Evolutionary conservation across 2,329 filamentous ascomycete genomes (phyloP).

Genomic region (Plectosphaerella plurivora): DNA sequence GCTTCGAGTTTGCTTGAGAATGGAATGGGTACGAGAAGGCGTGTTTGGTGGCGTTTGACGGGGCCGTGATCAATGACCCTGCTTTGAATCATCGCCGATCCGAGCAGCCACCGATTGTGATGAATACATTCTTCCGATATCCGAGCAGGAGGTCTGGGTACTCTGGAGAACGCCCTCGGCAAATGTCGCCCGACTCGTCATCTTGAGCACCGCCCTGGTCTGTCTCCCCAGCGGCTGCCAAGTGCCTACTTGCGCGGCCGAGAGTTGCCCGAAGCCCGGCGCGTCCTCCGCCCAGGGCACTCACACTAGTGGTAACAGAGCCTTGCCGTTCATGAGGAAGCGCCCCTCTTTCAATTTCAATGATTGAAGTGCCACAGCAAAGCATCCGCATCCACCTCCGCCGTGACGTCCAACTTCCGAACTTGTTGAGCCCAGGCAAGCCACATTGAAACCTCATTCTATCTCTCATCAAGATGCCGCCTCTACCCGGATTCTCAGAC

Average conservation of each 20-base stretch:
- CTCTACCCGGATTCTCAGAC: constrained; percentile 33
- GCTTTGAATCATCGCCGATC: neutral
- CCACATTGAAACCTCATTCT: neutral
- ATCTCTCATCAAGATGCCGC: constrained; percentile 24
- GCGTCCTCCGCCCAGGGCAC: neutral
- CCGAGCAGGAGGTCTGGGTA: too few species aligned
- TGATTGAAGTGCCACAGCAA: too few species aligned
- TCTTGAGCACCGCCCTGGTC: too few species aligned
- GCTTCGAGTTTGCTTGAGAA: neutral
- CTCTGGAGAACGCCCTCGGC: too few species aligned
- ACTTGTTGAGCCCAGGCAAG: too few species aligned
- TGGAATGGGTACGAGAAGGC: neutral
- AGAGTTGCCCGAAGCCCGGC: neutral
- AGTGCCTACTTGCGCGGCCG: neutral
- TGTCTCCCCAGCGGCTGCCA: too few species aligned
- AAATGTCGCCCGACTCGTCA: too few species aligned
- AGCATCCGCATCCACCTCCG: neutral
- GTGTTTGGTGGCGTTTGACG: neutral
- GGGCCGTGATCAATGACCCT: too few species aligned
- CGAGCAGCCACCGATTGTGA: too few species aligned
- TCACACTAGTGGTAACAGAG: too few species aligned
- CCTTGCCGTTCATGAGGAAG: neutral
- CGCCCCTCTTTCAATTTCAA: too few species aligned
- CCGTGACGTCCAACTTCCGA: neutral
- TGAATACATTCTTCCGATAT: too few species aligned